Conservation (phyloP, 257 asterid genomes). For the Nicotiana otophora region DNA sequence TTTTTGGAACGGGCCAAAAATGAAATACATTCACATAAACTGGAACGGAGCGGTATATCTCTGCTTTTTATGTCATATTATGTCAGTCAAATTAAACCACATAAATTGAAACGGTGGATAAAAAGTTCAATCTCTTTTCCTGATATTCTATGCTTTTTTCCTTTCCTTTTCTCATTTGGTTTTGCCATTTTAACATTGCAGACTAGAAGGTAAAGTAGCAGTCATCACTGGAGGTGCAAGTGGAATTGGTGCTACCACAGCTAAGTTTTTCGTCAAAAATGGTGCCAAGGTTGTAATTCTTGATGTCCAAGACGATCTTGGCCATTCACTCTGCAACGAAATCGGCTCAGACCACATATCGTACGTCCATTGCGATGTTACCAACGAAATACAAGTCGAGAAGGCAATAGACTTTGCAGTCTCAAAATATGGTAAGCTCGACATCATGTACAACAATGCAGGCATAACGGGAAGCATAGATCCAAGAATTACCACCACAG, state of each 20-base stretch:
- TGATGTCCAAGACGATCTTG: conserved; percentile 33
- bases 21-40: too few relatives aligned
- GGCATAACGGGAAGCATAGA: background rate
- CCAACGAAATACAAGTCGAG: conserved; percentile 22
- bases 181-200: background rate
- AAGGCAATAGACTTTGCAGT: conserved; percentile 25
- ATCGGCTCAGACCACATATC: conserved; percentile 16
- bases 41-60: too few relatives aligned
- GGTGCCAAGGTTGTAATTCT: conserved; percentile 44
- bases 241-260: conserved; percentile 28
- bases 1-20: too few relatives aligned
- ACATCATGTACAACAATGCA: conserved; percentile 38
- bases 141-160: background rate
- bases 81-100: too few relatives aligned
- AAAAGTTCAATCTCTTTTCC: background rate
- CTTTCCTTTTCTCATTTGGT: background rate
- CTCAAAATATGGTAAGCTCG: conserved; percentile 33
- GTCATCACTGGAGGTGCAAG: conserved; percentile 38
- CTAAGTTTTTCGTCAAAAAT: conserved; percentile 18
- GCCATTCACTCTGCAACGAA: conserved; percentile 8
- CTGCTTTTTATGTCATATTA: too few relatives aligned
- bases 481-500: conserved; percentile 5
- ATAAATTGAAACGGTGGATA: too few relatives aligned
- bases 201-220: conserved; percentile 33
- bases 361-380: conserved; percentile 38